Evolutionary conservation across 2,329 filamentous ascomycete genomes (phyloP), one percentile per base, ranked within the genome.

Genomic region (Venturia aucupariae): DNA sequence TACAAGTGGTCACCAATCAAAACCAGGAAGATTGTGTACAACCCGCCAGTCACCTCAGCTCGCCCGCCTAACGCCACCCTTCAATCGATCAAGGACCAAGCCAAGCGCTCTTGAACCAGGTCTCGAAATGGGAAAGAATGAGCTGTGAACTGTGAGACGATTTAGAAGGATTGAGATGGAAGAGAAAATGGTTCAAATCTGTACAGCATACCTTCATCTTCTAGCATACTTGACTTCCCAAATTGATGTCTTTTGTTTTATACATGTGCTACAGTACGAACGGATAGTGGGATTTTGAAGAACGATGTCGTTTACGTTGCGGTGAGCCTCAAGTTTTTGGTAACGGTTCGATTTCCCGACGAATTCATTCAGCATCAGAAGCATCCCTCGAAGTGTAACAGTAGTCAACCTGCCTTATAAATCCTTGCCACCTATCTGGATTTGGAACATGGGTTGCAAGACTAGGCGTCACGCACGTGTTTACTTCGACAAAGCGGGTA

Each of bases 1-100:
- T 99, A 99, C 88, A 99, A 97, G 87, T 99, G 94, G 94, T 84
- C 92, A 67, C 87, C 90, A 73, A 81, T 99, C 78, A 99, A 99
- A 89, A 89, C 92, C 72, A 88, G 94, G 75, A 96, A 97, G 88
- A 81, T 97, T 72, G 83, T 86, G 71, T 96, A 96, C 81, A 65
- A 61, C 17, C 64, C 59, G 46, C 64, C 64, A 22, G 59, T 60
- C 2, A 41, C 32, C 22, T 39, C 62, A 22, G 46, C 62, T 38
- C 13, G 24, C 27, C 5, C 35, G 51, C 51, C 51, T 6, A 57
- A 35, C 51, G 51, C 51, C 15, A 57, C 51, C 17, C 51, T 57
- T 17, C 51, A 57, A 35, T 57, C 51, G 17, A 57, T 57, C 30
- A 57, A 57, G 24, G 51, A 57, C 30, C 51, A 57, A 13, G 51